Percentiles rank a stretch among this genome's conserved stretches.
Conservation (phyloP, 2,329 filamentous ascomycete species). For the Amauroascus verrucosus region DNA sequence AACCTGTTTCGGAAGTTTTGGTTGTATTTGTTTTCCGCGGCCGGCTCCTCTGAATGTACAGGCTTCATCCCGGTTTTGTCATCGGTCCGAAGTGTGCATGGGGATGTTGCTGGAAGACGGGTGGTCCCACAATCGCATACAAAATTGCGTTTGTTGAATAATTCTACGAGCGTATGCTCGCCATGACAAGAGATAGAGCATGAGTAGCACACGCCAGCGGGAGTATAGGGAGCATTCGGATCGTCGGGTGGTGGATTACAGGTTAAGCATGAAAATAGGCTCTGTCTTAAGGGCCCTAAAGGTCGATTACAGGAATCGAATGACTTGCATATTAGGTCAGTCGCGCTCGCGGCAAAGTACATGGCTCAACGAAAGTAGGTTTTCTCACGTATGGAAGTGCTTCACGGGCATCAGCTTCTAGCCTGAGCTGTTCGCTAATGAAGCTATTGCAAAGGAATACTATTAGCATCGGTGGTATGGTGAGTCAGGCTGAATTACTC, state of each 20-base stretch:
- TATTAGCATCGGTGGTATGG: not conserved
- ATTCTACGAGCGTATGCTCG: conserved; percentile 86
- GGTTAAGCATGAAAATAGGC: conserved; percentile 82
- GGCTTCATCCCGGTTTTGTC: conserved; percentile 64
- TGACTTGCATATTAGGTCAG: conserved; percentile 47
- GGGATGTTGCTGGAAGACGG: conserved; percentile 57
- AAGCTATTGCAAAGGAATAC: conserved; percentile 47
- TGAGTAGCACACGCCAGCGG: conserved; percentile 87
- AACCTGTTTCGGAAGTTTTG: conserved; percentile 91
- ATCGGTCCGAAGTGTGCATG: conserved; percentile 68
- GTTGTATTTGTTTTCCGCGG: conserved; percentile 76
- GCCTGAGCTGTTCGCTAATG: conserved; percentile 74
- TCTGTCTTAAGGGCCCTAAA: conserved; percentile 80
- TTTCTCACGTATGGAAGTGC: conserved; percentile 73
- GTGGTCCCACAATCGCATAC: conserved; percentile 93
- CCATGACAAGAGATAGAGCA: conserved; percentile 96
- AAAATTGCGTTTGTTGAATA: conserved; percentile 92
- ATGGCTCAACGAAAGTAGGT: conserved; percentile 12
- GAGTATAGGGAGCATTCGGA: conserved; percentile 47
- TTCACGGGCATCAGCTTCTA: conserved; percentile 92
- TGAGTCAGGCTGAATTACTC: not conserved
- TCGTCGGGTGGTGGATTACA: conserved; percentile 66
- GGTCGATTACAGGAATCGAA: conserved; percentile 87
- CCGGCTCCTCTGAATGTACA: conserved; percentile 61
- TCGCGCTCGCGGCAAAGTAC: not conserved